These are phyloP conservation scores for Orbilia ellipsospora DNA, from an alignment of 2,329 filamentous ascomycete genomes.

Conservation along the genomic window DNA sequence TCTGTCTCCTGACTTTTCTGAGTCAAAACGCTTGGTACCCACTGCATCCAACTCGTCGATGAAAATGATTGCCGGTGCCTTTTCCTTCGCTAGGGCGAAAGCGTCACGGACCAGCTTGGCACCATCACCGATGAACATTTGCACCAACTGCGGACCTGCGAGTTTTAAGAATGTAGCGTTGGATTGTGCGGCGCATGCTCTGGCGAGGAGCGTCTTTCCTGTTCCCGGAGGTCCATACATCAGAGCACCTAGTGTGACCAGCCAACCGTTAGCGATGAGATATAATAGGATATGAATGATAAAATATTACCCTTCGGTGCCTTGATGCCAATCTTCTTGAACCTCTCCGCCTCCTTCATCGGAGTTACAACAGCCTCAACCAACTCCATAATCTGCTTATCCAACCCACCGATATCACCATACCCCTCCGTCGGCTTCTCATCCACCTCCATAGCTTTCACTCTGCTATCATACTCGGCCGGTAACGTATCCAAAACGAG, in stretches of 20 bases:
- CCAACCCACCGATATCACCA: slow-evolving; percentile 93
- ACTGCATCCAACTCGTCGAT: slow-evolving; percentile 98
- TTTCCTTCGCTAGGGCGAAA: slow-evolving; percentile 97
- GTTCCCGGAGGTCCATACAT: slow-evolving; percentile 97
- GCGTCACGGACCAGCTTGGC: slow-evolving; percentile 97
- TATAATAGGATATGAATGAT: background rate
- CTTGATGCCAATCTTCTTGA: slow-evolving; percentile 99
- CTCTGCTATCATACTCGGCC: slow-evolving; percentile 96
- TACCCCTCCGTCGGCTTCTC: slow-evolving; percentile 99
- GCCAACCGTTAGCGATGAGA: background rate
- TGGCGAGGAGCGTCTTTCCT: slow-evolving; percentile 89
- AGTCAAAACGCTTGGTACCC: slow-evolving; percentile 99
- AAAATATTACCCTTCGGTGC: slow-evolving; percentile 83
- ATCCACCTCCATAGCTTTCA: slow-evolving; percentile 99
- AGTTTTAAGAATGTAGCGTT: slow-evolving; percentile 99
- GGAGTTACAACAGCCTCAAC: slow-evolving; percentile 99
- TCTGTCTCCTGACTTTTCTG: slow-evolving; percentile 95
- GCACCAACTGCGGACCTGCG: slow-evolving; percentile 94
- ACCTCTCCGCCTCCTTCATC: slow-evolving; percentile 98
- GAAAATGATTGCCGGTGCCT: slow-evolving; percentile 98
- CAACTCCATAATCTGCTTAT: slow-evolving; percentile 99
- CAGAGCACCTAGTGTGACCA: slow-evolving; percentile 75
- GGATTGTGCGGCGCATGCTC: slow-evolving; percentile 96
- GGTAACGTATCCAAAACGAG: slow-evolving; percentile 95
- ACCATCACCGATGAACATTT: slow-evolving; percentile 99